Evolutionary conservation across 768 basidiomycete genomes (phyloP), one percentile per base, ranked within the genome.

Genomic region (Boletus speciosus): DNA sequence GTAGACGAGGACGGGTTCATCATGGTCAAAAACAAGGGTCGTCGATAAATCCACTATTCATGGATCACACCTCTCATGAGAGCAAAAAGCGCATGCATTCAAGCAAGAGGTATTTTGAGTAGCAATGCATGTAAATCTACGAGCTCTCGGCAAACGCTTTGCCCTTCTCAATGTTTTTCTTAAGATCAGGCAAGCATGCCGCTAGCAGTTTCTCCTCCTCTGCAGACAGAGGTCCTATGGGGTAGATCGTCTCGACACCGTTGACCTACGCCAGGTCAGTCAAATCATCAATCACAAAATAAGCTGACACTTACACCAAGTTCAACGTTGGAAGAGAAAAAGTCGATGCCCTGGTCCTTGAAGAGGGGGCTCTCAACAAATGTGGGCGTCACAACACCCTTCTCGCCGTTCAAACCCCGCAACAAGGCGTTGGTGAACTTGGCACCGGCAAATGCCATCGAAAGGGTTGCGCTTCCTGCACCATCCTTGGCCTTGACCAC

Each of bases 131-230:
- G 62, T 59, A 56, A 35, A 47, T 70, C 68, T 70, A 71, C 44
- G 67, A 52, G 55, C 47, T 63, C 68, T 81, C 81, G 61, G 82
- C 87, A 59, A 91, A 92, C 41, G 81, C 79, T 73, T 79, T 84
- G 74, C 94, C 94, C 85, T 94, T 98, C 75, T 91, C 90, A 65
- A 98, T 96, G 84, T 97, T 98, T 85, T 90, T 94, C 84, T 90
- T 90, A 65, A 99, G 83, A 63, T 93, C 92, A 60, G 92, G 91
- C 65, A 94, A 70, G 79, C 89, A 92, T 32, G 86, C 93, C 25
- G 84, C 87, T 65, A 99, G 76, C 54, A 97, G 80, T 69, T 83
- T 82, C 80, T 94, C 73, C 78, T 99, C 97, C 67, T 86, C 81
- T 31, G 84, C 77, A 34, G 92, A 81, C 63, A 99, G 64, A 34